Evolutionary conservation across 805 yeast species (phyloP).

Genomic region (Candida quercuum): DNA sequence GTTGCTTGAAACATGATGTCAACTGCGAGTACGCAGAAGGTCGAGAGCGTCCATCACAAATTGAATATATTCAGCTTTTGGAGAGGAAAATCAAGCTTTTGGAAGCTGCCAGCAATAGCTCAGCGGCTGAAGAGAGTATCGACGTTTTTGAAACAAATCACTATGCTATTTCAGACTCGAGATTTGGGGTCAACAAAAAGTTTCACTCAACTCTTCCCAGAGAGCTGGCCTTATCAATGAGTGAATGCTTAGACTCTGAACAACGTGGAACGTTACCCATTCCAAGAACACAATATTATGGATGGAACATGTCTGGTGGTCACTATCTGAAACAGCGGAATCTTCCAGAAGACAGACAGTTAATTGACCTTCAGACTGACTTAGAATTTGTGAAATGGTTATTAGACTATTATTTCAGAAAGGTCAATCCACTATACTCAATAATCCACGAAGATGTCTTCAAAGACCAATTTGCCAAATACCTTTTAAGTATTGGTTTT

Average conservation of each 20-base stretch:
- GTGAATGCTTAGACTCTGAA: conserved; percentile 29
- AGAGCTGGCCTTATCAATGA: conserved; percentile 33
- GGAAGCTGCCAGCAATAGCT: neutral
- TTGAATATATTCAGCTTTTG: neutral
- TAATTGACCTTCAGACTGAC: conserved; percentile 18
- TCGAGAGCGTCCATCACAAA: neutral
- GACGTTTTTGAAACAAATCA: neutral
- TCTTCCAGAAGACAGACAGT: conserved; percentile 22
- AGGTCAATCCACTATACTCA: conserved; percentile 48
- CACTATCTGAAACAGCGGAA: conserved; percentile 38
- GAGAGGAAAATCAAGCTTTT: neutral
- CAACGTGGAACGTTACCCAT: conserved; percentile 28
- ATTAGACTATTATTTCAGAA: conserved; percentile 35
- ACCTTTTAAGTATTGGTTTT: conserved; percentile 24
- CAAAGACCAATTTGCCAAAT: conserved; percentile 38
- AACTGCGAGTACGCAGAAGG: conserved; percentile 7
- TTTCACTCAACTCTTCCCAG: conserved; percentile 22
- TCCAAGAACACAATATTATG: conserved; percentile 54
- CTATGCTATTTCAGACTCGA: neutral
- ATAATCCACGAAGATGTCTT: conserved; percentile 50
- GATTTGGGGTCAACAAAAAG: neutral
- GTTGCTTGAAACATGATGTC: conserved; percentile 28
- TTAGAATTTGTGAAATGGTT: conserved; percentile 28
- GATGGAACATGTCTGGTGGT: conserved; percentile 62
- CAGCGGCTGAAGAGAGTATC: neutral